Conservation (phyloP, 2,329 filamentous ascomycete species). For the Setomelanomma holmii region DNA sequence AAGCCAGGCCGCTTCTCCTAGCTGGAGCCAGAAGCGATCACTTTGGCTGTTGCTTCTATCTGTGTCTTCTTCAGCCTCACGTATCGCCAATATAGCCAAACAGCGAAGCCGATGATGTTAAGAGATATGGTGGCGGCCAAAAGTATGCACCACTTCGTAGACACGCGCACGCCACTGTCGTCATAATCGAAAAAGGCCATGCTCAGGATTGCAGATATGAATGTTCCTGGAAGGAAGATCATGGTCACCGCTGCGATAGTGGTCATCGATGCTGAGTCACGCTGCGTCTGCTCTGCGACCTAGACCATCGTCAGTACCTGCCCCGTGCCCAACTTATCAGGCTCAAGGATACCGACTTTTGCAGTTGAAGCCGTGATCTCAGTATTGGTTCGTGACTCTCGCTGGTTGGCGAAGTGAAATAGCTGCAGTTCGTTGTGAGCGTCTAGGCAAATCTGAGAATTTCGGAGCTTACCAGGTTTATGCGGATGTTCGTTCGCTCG, state of each 20-base stretch:
- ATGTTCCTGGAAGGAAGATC: slow-evolving; percentile 32
- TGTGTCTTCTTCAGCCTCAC: slow-evolving; percentile 1
- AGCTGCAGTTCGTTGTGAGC: slow-evolving; percentile 12
- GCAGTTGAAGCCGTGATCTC: slow-evolving; percentile 27
- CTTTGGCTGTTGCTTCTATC: not conserved
- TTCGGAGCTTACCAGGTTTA: slow-evolving; percentile 25
- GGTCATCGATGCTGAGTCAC: slow-evolving; percentile 37
- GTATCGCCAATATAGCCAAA: slow-evolving; percentile 22
- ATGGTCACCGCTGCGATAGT: slow-evolving; percentile 35
- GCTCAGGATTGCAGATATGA: slow-evolving; percentile 24
- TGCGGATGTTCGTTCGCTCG: slow-evolving; percentile 27
- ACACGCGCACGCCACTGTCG: slow-evolving; percentile 13
- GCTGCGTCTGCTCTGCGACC: slow-evolving; percentile 26
- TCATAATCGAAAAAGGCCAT: slow-evolving; percentile 26
- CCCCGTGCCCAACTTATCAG: not conserved
- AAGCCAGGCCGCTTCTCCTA: not conserved
- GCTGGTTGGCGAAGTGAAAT: slow-evolving; percentile 30
- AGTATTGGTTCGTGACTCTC: slow-evolving; percentile 19
- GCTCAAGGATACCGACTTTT: slow-evolving; percentile 10
- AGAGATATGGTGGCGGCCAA: slow-evolving; percentile 20
- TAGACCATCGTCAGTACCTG: not conserved
- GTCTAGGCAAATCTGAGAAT: not conserved
- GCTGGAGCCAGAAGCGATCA: not conserved
- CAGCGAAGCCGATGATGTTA: slow-evolving; percentile 16
- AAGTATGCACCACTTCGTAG: slow-evolving; percentile 22